Evolutionary conservation across 1,284 basidiomycete species (phyloP).

Genomic region (Coniophora puteana): DNA sequence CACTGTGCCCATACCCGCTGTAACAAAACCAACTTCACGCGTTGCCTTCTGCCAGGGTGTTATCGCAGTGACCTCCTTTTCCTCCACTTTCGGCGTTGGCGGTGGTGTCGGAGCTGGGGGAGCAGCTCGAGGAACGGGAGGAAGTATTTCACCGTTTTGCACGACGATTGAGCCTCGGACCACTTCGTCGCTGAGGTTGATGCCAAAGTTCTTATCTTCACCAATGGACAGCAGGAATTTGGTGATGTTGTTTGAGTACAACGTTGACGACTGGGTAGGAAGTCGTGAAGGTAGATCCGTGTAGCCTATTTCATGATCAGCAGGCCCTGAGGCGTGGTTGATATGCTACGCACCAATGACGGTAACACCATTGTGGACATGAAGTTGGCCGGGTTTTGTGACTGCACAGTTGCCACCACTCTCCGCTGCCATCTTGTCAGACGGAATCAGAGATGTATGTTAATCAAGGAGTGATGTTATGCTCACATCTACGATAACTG

Average conservation of each 20-base stretch:
- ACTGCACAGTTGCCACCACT: slow-evolving; percentile 82
- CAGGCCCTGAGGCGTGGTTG: not conserved
- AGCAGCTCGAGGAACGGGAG: slow-evolving; percentile 60
- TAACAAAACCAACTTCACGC: slow-evolving; percentile 67
- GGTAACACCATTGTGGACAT: slow-evolving; percentile 68
- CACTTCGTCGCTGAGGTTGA: slow-evolving; percentile 80
- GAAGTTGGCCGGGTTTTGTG: slow-evolving; percentile 71
- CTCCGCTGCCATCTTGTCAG: slow-evolving; percentile 61
- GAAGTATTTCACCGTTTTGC: slow-evolving; percentile 63
- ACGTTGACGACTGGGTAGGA: slow-evolving; percentile 81
- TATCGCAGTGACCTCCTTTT: slow-evolving; percentile 53
- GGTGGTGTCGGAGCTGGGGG: slow-evolving; percentile 56
- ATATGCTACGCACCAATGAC: slow-evolving; percentile 55
- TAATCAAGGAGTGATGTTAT: not conserved
- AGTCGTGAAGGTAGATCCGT: slow-evolving; percentile 80
- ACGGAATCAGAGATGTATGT: slow-evolving; percentile 14
- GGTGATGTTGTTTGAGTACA: slow-evolving; percentile 87
- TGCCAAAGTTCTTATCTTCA: slow-evolving; percentile 53
- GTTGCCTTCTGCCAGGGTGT: slow-evolving; percentile 82
- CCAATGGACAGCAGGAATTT: slow-evolving; percentile 83
- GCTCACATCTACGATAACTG: slow-evolving; percentile 70
- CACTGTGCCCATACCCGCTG: slow-evolving; percentile 68
- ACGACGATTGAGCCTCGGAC: slow-evolving; percentile 75
- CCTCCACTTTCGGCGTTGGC: slow-evolving; percentile 48
- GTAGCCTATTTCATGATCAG: slow-evolving; percentile 46